Evolutionary conservation across 106 monocot genomes (phyloP), one percentile per base, ranked within the genome.

Genomic region (Dendrobium chrysotoxum): DNA sequence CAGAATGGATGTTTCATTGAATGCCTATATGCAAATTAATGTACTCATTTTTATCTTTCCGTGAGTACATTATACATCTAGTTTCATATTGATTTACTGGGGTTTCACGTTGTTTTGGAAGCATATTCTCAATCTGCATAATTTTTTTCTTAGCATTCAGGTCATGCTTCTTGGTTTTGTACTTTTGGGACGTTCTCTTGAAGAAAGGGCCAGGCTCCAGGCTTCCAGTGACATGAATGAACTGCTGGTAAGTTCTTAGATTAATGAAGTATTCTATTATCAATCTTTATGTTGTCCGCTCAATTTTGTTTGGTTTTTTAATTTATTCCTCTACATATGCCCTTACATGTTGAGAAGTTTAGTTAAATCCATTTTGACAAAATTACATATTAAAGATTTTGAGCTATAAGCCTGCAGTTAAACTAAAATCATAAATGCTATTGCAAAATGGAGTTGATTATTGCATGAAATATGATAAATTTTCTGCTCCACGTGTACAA

Each of bases 81-180:
- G 66, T 67, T 67, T 67, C 66, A 67, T 67, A 28, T 28, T 67
- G 21, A 67, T 70, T 70, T 28, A 70, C 35, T 4, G 31, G 21
- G 70, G 16, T 70, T 70, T 26, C 31, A 13, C 10, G 35, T 70
- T 70, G 15, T 74, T 23, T 8, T 74, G 66, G 53, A 73, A 30
- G 20, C 25, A 71, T 38, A 31, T 80, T 45, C 28, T 45, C 46
- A 46, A 39, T 9, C 17, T 46, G 7, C 42, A 68, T 45, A 67
- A 70, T 21, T 31, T 66, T 81, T 85, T 79, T 87, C 71, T 77
- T 92, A 91, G 88, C 46, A 88, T 89, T 86, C 92, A 98, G 98
- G 95, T 99, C 44, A 99, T 99, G 98, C 95, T 99, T 91, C 93
- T 99, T 83, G 98, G 98, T 75, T 95, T 99, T 95, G 90, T 99